Conservation (phyloP, 208 protist genomes). For the Crithidia fasciculata region DNA sequence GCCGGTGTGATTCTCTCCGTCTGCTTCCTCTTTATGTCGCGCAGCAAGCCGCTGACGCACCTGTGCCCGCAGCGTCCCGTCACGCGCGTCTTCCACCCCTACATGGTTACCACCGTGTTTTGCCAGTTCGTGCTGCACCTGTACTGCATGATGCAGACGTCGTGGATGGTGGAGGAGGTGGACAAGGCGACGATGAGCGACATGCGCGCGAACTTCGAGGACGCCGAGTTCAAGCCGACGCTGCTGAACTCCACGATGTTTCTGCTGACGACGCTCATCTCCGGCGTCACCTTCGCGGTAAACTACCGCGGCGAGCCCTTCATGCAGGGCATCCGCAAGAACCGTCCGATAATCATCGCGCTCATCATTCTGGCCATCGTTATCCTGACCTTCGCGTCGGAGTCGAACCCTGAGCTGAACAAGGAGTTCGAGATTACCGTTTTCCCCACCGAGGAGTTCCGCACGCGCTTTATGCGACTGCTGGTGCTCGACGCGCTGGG, state of each 20-base stretch:
- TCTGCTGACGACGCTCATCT: constrained; percentile 94
- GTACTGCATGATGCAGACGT: constrained; percentile 88
- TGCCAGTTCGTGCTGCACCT: constrained; percentile 97
- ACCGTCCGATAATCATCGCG: constrained; percentile 91
- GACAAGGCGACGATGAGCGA: constrained; percentile 59
- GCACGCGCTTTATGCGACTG: constrained; percentile 71
- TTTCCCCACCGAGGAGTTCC: constrained; percentile 85
- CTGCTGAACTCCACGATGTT: constrained; percentile 98
- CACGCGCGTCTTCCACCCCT: constrained; percentile 95
- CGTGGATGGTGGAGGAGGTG: constrained; percentile 75
- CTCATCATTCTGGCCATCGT: constrained; percentile 76
- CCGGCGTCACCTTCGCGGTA: constrained; percentile 96
- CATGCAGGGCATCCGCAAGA: constrained; percentile 93
- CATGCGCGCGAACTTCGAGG: constrained; percentile 64
- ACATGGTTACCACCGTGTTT: constrained; percentile 95
- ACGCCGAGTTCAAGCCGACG: constrained; percentile 95
- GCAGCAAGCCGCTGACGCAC: constrained; percentile 90
- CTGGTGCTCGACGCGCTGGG: constrained; percentile 76
- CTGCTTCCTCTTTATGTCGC: constrained; percentile 98
- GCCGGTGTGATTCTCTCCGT: constrained; percentile 94
- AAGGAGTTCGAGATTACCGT: constrained; percentile 86
- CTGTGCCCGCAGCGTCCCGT: constrained; percentile 94
- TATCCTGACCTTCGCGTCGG: constrained; percentile 82
- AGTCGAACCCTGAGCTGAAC: constrained; percentile 81
- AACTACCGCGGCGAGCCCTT: constrained; percentile 98